Conservation (phyloP, 2,329 filamentous ascomycete species). For the Stagonosporopsis chrysanthemi region DNA sequence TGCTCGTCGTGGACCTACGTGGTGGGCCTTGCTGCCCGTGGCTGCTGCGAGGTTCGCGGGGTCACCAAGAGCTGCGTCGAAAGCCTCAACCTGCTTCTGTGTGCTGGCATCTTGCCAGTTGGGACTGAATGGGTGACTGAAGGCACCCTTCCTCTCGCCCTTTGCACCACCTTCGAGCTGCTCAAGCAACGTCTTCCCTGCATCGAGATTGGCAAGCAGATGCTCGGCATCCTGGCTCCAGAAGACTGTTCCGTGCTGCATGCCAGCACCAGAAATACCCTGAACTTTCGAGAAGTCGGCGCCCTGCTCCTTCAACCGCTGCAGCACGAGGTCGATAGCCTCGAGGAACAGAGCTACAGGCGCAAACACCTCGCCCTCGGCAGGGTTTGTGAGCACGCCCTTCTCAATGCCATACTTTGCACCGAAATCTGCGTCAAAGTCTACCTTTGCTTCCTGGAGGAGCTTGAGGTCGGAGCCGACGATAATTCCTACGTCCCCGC, state of each 20-base stretch:
- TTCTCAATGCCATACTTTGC: conserved; percentile 74
- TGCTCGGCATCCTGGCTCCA: conserved; percentile 77
- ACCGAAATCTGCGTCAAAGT: conserved; percentile 87
- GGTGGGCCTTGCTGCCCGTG: conserved; percentile 93
- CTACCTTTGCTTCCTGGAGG: conserved; percentile 85
- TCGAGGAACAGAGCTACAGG: conserved; percentile 96
- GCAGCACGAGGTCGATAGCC: conserved; percentile 84
- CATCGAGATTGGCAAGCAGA: conserved; percentile 68
- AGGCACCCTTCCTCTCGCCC: conserved; percentile 61
- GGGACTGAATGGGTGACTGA: conserved; percentile 86
- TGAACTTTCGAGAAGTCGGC: conserved; percentile 77
- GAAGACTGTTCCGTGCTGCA: conserved; percentile 98
- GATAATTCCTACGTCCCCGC: conserved; percentile 69
- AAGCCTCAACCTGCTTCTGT: conserved; percentile 87
- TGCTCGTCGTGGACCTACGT: conserved; percentile 65
- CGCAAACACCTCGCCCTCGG: conserved; percentile 87
- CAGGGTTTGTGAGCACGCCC: conserved; percentile 83
- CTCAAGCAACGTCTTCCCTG: conserved; percentile 68
- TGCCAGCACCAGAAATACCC: conserved; percentile 88
- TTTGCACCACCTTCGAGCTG: conserved; percentile 65
- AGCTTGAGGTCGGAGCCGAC: conserved; percentile 84
- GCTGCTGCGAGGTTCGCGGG: conserved; percentile 74
- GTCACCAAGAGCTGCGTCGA: conserved; percentile 75
- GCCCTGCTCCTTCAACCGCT: conserved; percentile 71
- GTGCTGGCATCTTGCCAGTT: conserved; percentile 99